phyloP scores from a whole-genome alignment of 805 yeast species.

The Metahyphopichia silvanorum region DNA sequence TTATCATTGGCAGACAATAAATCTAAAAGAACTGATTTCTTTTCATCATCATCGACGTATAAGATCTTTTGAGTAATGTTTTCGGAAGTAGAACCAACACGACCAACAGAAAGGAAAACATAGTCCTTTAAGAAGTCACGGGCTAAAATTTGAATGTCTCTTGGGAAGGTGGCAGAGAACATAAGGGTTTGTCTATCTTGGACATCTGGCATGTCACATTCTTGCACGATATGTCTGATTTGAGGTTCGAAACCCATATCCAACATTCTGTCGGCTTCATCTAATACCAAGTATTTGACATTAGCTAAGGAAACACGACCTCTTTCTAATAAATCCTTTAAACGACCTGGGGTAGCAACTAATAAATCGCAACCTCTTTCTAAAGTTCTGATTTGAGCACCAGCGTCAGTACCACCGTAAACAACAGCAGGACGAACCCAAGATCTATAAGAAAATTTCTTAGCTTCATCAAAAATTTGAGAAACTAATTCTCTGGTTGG shows the following conservation, averaged over 20 bases:
- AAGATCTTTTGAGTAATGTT: constrained; percentile 93
- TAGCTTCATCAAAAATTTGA: constrained; percentile 94
- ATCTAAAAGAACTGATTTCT: constrained; percentile 84
- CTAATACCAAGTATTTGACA: constrained; percentile 91
- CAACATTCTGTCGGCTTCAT: constrained; percentile 99
- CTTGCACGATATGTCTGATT: constrained; percentile 96
- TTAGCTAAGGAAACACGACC: constrained; percentile 86
- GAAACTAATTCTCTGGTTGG: constrained; percentile 99
- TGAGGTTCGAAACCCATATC: constrained; percentile 99
- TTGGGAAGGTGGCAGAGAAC: constrained; percentile 99
- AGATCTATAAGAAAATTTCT: constrained; percentile 93
- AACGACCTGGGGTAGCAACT: constrained; percentile 99
- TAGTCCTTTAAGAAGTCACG: constrained; percentile 95
- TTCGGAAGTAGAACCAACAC: constrained; percentile 99
- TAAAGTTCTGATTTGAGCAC: constrained; percentile 80
- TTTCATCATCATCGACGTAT: constrained; percentile 93
- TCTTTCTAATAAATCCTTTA: constrained; percentile 92
- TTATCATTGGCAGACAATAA: constrained; percentile 70
- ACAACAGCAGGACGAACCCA: constrained; percentile 97
- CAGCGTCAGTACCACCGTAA: constrained; percentile 97
- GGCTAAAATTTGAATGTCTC: constrained; percentile 94
- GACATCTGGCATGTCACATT: constrained; percentile 95
- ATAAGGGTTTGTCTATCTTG: constrained; percentile 91
- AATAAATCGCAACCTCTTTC: constrained; percentile 92
- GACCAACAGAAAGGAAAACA: constrained; percentile 94